These are phyloP conservation scores for Colletotrichum sp. DNA, from an alignment of 2,329 filamentous ascomycete genomes.

Conservation along the genomic window DNA sequence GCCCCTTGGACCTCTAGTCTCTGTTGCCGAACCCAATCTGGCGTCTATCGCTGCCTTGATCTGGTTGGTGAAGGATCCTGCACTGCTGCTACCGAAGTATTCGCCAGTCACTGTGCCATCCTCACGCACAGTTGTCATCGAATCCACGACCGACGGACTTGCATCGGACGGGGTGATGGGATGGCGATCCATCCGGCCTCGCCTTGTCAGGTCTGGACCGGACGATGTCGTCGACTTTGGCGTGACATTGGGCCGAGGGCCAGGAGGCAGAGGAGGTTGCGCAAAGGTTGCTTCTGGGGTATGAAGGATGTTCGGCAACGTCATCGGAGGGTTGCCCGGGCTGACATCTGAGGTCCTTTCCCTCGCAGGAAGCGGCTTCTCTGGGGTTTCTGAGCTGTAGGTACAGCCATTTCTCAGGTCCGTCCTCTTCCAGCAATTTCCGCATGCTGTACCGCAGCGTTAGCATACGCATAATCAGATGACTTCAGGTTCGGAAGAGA, in stretches of 20 bases:
- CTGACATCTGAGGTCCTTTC: not conserved
- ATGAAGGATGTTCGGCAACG: not conserved
- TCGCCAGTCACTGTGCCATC: slow-evolving; percentile 44
- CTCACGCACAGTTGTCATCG: slow-evolving; percentile 50
- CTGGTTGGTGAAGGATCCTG: slow-evolving; percentile 50
- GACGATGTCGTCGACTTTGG: not conserved
- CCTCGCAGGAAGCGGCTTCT: not conserved
- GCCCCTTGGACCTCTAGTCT: not conserved
- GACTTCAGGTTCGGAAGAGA: not conserved
- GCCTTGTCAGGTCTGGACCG: not conserved
- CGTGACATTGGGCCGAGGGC: not conserved
- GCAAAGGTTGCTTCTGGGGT: not conserved
- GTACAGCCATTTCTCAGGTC: slow-evolving; percentile 31
- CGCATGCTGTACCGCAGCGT: slow-evolving; percentile 28
- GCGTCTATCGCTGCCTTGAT: slow-evolving; percentile 48
- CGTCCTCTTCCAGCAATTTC: slow-evolving; percentile 34
- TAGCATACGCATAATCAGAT: not conserved
- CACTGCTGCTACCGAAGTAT: slow-evolving; percentile 52
- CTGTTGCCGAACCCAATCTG: slow-evolving; percentile 22
- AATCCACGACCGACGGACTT: slow-evolving; percentile 42
- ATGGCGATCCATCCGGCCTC: not conserved
- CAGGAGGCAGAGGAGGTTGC: not conserved
- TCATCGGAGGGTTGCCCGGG: not conserved
- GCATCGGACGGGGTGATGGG: slow-evolving; percentile 10
- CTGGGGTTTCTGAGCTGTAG: slow-evolving; percentile 26